Evolutionary conservation across 495 filamentous ascomycete genomes (phyloP).

Genomic region (Lasiosphaeris hirsuta): DNA sequence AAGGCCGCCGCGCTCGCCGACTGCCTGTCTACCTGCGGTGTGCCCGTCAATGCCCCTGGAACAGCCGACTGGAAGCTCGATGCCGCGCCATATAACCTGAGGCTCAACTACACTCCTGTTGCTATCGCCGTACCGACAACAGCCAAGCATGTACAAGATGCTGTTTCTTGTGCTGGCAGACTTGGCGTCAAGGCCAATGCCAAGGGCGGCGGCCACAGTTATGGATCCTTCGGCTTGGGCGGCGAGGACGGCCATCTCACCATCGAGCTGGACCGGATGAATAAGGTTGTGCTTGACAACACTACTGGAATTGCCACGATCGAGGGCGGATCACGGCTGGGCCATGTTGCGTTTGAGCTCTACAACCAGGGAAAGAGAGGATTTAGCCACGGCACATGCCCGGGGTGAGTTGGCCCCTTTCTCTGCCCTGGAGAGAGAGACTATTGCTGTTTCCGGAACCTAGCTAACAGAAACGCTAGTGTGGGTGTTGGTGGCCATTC

Average conservation of each 20-base stretch:
- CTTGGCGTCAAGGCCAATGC: slow-evolving; percentile 42
- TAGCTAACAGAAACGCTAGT: slow-evolving; percentile 22
- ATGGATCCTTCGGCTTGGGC: slow-evolving; percentile 44
- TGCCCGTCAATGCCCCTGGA: slow-evolving; percentile 30
- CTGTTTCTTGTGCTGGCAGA: slow-evolving; percentile 38
- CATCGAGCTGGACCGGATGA: slow-evolving; percentile 44
- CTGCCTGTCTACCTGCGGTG: slow-evolving; percentile 34
- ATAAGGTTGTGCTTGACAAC: slow-evolving; percentile 38
- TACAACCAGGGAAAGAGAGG: slow-evolving; percentile 42
- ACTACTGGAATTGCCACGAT: slow-evolving; percentile 38
- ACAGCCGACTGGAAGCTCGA: slow-evolving; percentile 41
- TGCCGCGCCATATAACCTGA: slow-evolving; percentile 39
- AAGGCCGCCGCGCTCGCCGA: slow-evolving; percentile 34
- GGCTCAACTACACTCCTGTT: slow-evolving; percentile 37
- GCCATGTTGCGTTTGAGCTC: slow-evolving; percentile 41
- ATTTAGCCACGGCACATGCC: slow-evolving; percentile 47
- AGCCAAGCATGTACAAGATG: slow-evolving; percentile 37
- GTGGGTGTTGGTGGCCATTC: slow-evolving; percentile 44
- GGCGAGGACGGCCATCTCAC: slow-evolving; percentile 47
- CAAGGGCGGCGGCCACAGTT: slow-evolving; percentile 48
- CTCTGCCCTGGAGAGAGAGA: neutral
- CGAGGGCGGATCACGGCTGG: slow-evolving; percentile 39
- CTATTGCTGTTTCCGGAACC: neutral
- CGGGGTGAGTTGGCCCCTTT: slow-evolving; percentile 29
- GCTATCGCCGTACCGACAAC: slow-evolving; percentile 40